Evolutionary conservation across 2,329 filamentous ascomycete species (phyloP).

Genomic region (Scedosporium minutisporum): DNA sequence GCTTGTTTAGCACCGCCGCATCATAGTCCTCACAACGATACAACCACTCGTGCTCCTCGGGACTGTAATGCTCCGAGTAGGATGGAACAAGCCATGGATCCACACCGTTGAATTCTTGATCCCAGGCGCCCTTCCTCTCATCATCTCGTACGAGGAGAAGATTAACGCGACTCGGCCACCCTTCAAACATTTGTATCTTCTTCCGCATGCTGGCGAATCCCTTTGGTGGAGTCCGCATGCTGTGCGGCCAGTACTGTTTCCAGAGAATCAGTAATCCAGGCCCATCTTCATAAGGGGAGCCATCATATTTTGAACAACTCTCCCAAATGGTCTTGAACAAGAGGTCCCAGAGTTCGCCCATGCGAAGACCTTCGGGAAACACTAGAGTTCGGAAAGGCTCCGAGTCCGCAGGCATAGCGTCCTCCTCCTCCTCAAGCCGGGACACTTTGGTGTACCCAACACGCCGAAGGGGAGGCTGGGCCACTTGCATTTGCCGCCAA

Average conservation of each 20-base stretch:
- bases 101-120: neutral
- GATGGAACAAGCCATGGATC: neutral
- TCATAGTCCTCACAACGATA: neutral
- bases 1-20: neutral
- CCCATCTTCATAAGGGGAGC: neutral
- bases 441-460: slow-evolving; percentile 9
- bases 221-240: neutral
- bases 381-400: neutral
- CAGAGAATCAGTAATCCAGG: neutral
- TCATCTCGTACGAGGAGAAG: neutral
- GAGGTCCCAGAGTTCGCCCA: neutral
- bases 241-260: neutral
- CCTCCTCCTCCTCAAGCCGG: neutral
- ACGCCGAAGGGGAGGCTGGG: slow-evolving; percentile 14
- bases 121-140: neutral
- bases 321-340: neutral
- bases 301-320: neutral
- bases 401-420: neutral
- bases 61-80: neutral
- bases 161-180: neutral
- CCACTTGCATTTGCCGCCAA: slow-evolving; percentile 16
- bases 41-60: neutral
- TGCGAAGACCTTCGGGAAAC: neutral
- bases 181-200: neutral
- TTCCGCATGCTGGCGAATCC: neutral